Percentiles rank a stretch among this genome's conserved stretches.
Conservation (phyloP, 2,329 filamentous ascomycete species). For the Fusarium mangiferae region DNA sequence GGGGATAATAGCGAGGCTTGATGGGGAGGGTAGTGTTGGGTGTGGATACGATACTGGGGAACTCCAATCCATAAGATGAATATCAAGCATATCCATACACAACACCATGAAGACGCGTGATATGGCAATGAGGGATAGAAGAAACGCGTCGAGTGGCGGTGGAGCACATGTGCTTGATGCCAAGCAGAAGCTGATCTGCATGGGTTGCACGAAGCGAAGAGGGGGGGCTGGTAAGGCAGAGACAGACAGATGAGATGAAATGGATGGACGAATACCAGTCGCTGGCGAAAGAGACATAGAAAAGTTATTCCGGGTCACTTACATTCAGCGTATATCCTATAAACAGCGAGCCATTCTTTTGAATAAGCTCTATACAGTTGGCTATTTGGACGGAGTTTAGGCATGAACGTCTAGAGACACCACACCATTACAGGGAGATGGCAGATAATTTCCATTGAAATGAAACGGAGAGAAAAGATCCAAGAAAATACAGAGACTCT, state of each 20-base stretch:
- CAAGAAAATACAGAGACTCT: not conserved
- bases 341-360: not conserved
- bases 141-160: conserved; percentile 37
- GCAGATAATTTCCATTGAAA: not conserved
- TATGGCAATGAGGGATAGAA: conserved; percentile 23
- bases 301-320: not conserved
- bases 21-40: conserved; percentile 17
- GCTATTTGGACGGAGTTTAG: not conserved
- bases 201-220: conserved; percentile 15
- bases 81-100: conserved; percentile 17
- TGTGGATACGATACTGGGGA: conserved; percentile 32
- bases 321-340: not conserved
- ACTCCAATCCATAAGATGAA: conserved; percentile 12
- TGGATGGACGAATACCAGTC: conserved; percentile 37
- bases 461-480: not conserved
- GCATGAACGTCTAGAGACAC: not conserved
- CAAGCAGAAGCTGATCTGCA: conserved; percentile 26
- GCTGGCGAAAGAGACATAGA: conserved; percentile 1
- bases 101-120: conserved; percentile 42
- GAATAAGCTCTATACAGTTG: not conserved
- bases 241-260: conserved; percentile 22
- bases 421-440: not conserved
- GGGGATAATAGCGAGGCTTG: conserved; percentile 30
- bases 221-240: not conserved
- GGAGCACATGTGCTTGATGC: conserved; percentile 6